phyloP scores from a whole-genome alignment of 257 asterid genomes.

The Vinca minor region DNA sequence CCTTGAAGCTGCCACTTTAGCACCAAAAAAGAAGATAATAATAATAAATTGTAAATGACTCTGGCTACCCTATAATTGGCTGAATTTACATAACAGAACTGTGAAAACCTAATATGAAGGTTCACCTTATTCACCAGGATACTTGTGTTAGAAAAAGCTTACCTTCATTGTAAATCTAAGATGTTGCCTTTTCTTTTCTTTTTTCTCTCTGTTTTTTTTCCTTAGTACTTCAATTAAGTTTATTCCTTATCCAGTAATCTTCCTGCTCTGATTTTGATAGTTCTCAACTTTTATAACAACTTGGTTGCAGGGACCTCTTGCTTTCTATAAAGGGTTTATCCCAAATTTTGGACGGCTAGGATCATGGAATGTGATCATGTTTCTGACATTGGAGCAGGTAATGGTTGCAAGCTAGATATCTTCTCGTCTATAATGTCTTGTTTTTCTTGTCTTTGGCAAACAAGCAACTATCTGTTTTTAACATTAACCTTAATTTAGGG shows the following conservation, averaged over 20 bases:
- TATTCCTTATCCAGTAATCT: not conserved
- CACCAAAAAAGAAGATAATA: too few species aligned
- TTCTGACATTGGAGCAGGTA: slow-evolving; percentile 94
- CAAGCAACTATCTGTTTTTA: too few species aligned
- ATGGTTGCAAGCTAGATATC: not conserved
- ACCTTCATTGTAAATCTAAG: not conserved
- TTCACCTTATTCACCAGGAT: not conserved
- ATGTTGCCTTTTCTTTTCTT: too few species aligned
- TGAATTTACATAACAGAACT: not conserved
- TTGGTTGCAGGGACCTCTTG: slow-evolving; percentile 78
- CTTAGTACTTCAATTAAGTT: not conserved
- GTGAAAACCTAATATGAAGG: not conserved
- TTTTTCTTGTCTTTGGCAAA: too few species aligned
- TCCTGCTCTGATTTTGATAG: not conserved
- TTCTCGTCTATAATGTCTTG: too few species aligned
- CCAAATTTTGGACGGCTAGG: slow-evolving; percentile 96
- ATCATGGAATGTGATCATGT: slow-evolving; percentile 93
- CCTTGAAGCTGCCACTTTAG: too few species aligned
- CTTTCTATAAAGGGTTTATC: slow-evolving; percentile 89
- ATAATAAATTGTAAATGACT: not conserved
- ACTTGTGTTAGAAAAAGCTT: not conserved
- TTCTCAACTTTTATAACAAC: slow-evolving; percentile 4
- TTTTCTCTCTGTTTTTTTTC: too few species aligned
- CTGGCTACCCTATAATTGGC: not conserved
- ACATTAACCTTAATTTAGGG: not conserved